phyloP scores from a whole-genome alignment of 1,284 basidiomycete genomes.

The Agaricales sp. region DNA sequence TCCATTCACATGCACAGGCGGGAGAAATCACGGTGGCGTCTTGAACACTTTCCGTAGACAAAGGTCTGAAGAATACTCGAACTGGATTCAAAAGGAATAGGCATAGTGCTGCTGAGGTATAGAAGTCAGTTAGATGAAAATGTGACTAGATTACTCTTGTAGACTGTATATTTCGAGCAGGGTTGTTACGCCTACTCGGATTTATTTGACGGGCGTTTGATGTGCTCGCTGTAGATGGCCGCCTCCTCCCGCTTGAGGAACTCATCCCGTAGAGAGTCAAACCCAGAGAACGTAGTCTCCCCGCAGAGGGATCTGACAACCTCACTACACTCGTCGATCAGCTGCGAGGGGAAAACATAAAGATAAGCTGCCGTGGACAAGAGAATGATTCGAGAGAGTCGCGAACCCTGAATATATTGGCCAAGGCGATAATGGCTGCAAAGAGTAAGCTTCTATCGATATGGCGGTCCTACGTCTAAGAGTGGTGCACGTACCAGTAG shows the following conservation, averaged over 20 bases:
- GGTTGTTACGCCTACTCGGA: too few relatives aligned
- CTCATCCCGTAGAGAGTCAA: slow-evolving; percentile 22
- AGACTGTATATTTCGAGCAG: too few relatives aligned
- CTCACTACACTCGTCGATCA: slow-evolving; percentile 26
- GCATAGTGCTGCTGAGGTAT: too few relatives aligned
- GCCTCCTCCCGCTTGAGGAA: slow-evolving; percentile 24
- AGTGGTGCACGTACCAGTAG: slow-evolving; percentile 18
- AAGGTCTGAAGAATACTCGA: too few relatives aligned
- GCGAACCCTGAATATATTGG: slow-evolving; percentile 25
- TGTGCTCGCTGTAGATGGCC: slow-evolving; percentile 4
- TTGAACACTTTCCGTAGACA: too few relatives aligned
- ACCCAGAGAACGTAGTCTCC: slow-evolving; percentile 26
- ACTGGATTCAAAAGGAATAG: too few relatives aligned
- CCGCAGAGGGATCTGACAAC: slow-evolving; percentile 28
- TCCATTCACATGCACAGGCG: too few relatives aligned
- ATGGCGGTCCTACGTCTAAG: neutral
- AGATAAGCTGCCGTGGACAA: neutral
- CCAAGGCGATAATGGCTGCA: slow-evolving; percentile 26
- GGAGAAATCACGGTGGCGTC: too few relatives aligned
- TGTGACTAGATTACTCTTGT: too few relatives aligned
- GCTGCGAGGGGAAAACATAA: slow-evolving; percentile 13
- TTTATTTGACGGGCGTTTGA: too few relatives aligned
- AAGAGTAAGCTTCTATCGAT: neutral
- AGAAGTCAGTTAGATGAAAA: too few relatives aligned
- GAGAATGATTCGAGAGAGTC: neutral